Base-by-base conservation (phyloP, 2,329 filamentous ascomycete genomes). In the Hypoxylon sp. region DNA sequence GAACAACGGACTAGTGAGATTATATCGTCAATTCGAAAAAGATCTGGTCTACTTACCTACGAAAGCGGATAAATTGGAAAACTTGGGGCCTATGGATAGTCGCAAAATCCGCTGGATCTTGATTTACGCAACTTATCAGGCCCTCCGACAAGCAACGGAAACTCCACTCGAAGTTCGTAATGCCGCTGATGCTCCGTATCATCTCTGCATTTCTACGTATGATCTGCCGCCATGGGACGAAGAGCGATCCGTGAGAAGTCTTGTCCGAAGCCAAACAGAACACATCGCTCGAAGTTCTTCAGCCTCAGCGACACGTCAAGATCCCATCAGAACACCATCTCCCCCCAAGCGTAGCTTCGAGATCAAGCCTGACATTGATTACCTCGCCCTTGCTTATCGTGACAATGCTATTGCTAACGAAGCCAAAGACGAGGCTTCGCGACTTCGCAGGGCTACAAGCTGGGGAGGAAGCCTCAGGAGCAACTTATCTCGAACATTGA, bases 101-200 rank as follows among this genome's bases (percentile, higher is more conserved):
- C 83, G 90, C 29, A 92, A 91, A 68, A 81, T 91, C 11, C 79
- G 89, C 27, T 94, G 89, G 89, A 81, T 92, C 20, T 67, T 92
- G 25, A 79, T 93, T 5, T 93, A 93, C 63, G 80, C 84, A 12
- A 79, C 84, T 3, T 79, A 90, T 48, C 90, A 94, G 66, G 86
- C 84, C n/a, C 77, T 94, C 1, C 78, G 81, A 7, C 82, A 82
- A 43, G 84, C 84, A 26, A 86, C 83, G 1, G 73, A 79, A 23
- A 75, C 81, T 0, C 86, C 89, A 0, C 66, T 73, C 4, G 83
- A 89, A 61, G 83, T 90, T 19, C 75, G 76, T 11, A 81, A 87
- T 45, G 73, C 75, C 1, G 73, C 78, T 1, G 75, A 74, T 9
- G 76, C 83, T 1, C 72, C 77, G 0, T 93, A 93, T 56, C 75